Evolutionary conservation across 306 rosid species (phyloP).

Genomic region (Citrullus amarus): DNA sequence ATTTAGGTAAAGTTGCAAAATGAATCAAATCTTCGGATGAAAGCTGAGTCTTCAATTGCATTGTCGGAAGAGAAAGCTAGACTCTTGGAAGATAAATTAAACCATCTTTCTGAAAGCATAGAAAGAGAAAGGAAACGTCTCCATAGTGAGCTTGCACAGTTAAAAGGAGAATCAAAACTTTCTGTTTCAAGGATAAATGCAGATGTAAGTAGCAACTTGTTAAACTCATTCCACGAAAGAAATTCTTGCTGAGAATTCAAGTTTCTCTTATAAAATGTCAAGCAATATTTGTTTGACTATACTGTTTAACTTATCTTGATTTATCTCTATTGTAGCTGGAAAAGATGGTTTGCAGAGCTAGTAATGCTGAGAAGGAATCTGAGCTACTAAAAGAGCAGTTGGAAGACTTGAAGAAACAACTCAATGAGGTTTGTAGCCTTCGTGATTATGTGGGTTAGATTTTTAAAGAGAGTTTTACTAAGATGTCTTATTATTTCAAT

Average conservation of each 20-base stretch:
- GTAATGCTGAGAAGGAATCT: conserved; percentile 62
- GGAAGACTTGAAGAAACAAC: conserved; percentile 47
- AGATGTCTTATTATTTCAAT: no score
- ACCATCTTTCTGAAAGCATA: conserved; percentile 43
- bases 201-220: conserved; percentile 40
- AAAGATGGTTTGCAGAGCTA: conserved; percentile 65
- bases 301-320: conserved; percentile 13
- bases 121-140: conserved; percentile 55
- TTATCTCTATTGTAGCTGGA: conserved; percentile 45
- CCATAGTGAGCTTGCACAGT: conserved; percentile 38
- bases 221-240: background rate
- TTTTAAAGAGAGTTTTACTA: background rate
- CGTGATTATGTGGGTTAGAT: background rate
- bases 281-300: background rate
- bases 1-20: conserved; percentile 63
- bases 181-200: conserved; percentile 56
- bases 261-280: background rate
- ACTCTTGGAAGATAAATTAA: conserved; percentile 41
- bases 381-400: conserved; percentile 57
- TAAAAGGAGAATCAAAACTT: conserved; percentile 55
- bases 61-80: conserved; percentile 55
- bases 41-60: conserved; percentile 60
- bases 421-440: conserved; percentile 44
- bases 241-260: background rate
- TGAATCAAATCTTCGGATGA: conserved; percentile 49